Conservation (phyloP, 169 alveolate species). For the Cryptosporidium tyzzeri region DNA sequence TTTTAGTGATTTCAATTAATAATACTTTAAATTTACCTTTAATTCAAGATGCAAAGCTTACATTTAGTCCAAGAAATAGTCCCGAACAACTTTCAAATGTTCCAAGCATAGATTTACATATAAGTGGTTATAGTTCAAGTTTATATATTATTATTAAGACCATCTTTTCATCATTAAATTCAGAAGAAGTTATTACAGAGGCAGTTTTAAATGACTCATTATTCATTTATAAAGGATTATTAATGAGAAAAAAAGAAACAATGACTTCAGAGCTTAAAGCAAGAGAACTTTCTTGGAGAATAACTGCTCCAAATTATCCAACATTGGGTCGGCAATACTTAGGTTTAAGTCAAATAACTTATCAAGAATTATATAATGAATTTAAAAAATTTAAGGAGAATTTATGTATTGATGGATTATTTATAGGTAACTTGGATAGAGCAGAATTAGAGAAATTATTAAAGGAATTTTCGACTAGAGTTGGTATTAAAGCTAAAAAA, state of each 20-base stretch:
- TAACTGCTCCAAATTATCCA: constrained; percentile 44
- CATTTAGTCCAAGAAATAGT: neutral
- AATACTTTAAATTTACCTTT: constrained; percentile 7
- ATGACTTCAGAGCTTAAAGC: constrained; percentile 35
- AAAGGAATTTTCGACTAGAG: neutral
- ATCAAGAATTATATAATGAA: neutral
- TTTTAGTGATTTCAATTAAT: neutral
- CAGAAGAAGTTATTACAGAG: constrained; percentile 11
- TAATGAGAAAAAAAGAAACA: constrained; percentile 4
- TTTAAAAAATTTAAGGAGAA: constrained; percentile 19
- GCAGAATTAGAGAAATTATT: neutral
- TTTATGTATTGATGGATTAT: constrained; percentile 37
- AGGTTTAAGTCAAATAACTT: neutral
- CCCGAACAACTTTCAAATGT: neutral
- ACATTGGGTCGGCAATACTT: neutral
- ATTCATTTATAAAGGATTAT: neutral
- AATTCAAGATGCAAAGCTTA: constrained; percentile 22
- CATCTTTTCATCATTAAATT: constrained; percentile 8
- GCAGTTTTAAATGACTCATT: neutral
- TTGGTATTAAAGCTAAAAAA: neutral
- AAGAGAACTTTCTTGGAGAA: constrained; percentile 41
- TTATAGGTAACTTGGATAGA: constrained; percentile 41
- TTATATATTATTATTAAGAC: neutral
- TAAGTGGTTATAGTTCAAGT: constrained; percentile 33
- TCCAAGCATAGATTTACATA: neutral